Evolutionary conservation across 106 monocot species (phyloP).

Genomic region (Dioscorea dumetorum): DNA sequence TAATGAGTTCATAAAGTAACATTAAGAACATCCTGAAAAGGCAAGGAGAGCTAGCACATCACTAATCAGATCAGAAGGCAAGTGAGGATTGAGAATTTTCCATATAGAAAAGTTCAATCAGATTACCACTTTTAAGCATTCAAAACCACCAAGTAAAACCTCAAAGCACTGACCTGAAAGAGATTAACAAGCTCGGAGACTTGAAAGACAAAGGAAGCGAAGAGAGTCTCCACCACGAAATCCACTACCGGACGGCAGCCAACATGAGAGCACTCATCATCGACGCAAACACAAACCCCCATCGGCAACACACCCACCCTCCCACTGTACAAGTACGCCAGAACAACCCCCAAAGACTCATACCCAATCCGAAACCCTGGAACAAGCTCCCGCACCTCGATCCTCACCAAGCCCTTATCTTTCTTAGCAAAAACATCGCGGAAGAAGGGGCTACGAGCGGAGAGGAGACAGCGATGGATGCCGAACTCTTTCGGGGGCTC

Average conservation of each 20-base stretch:
- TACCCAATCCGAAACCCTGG: not conserved
- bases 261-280: slow-evolving; percentile 11
- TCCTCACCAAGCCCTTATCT: not conserved
- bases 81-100: no score
- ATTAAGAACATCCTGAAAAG: no score
- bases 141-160: not conserved
- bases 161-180: slow-evolving; percentile 14
- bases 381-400: not conserved
- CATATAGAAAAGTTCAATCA: no score
- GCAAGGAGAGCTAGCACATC: no score
- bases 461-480: slow-evolving; percentile 7
- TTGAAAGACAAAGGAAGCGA: slow-evolving; percentile 9
- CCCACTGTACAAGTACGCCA: slow-evolving; percentile 12
- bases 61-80: no score
- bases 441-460: slow-evolving; percentile 16
- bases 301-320: not conserved
- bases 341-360: slow-evolving; percentile 5
- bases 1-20: no score
- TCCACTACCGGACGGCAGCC: slow-evolving; percentile 13
- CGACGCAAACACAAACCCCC: slow-evolving; percentile 6
- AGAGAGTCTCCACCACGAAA: slow-evolving; percentile 14
- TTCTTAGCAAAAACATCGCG: not conserved
- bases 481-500: not conserved
- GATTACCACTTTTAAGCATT: not conserved
- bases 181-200: slow-evolving; percentile 14